Percentiles rank a stretch among this genome's conserved stretches.
Evolutionary conservation across 768 basidiomycete genomes (phyloP).

Genomic region (Hericium alpestre): DNA sequence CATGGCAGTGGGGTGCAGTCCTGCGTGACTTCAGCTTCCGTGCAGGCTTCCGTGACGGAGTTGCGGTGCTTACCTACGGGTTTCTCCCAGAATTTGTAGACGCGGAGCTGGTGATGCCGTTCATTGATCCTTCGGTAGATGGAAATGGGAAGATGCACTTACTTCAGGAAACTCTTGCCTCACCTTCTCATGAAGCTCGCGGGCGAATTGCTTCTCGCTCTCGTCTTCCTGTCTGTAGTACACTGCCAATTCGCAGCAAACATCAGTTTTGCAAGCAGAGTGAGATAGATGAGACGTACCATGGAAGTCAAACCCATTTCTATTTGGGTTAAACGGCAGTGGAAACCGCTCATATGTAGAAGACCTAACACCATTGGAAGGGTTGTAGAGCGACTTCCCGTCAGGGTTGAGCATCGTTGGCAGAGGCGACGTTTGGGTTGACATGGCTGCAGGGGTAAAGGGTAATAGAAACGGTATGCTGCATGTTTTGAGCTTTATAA

Average conservation of each 20-base stretch:
- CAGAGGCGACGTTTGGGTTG: conserved; percentile 24
- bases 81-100: conserved; percentile 52
- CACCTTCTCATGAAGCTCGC: conserved; percentile 47
- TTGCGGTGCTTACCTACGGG: conserved; percentile 40
- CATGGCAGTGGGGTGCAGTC: conserved; percentile 63
- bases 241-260: conserved; percentile 26
- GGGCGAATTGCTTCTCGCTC: conserved; percentile 36
- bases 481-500: too few species aligned
- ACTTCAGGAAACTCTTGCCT: conserved; percentile 63
- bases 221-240: conserved; percentile 46
- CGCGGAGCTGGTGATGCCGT: conserved; percentile 34
- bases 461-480: too few species aligned
- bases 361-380: conserved; percentile 32
- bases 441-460: neutral
- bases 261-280: neutral
- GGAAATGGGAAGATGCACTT: conserved; percentile 2
- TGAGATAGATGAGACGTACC: conserved; percentile 28
- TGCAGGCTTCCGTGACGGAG: neutral
- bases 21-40: conserved; percentile 16
- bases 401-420: conserved; percentile 38
- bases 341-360: conserved; percentile 45
- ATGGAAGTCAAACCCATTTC: conserved; percentile 67
- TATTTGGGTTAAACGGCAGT: conserved; percentile 37
- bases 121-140: neutral
- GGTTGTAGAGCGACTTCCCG: conserved; percentile 46